Base-by-base conservation (phyloP, 148 eudicot genomes). In the Rhododendron simsii region DNA sequence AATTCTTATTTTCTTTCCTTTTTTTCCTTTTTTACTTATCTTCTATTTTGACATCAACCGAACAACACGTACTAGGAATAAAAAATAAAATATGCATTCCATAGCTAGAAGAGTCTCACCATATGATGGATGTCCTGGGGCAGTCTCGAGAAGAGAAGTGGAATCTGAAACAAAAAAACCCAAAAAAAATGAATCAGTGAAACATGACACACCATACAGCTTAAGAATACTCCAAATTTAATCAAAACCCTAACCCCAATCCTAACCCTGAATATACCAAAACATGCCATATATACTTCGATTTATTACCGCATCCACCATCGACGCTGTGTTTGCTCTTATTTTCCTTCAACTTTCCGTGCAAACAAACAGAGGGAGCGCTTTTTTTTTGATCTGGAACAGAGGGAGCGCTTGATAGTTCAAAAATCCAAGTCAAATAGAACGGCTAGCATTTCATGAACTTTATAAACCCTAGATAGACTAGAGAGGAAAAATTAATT, bases 71-170 rank as follows among this genome's bases (percentile, higher is more conserved):
- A 71, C 33, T 2, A 12, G 30, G 21, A 15, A 2, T 41, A 3
- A 28, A 28, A 41, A 15, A 0, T 55, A 3, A 28, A 41, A 75
- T 45, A 28, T 39, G 2, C 23, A 41, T 41, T 13, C 11, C 39
- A 45, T 63, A 71, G 26, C 21, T 2, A 78, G 50, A 61, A 21
- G 55, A 84, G 12, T 39, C 86, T 84, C 84, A 87, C 89, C 88
- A 87, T 87, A 16, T 51, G 51, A 48, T 48, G 86, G 88, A 78
- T 87, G 88, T 28, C 88, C 83, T 78, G 78, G 83, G 9, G 86
- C 88, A 23, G 86, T 87, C 86, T 83, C 78, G 83, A 83, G 86
- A 44, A 87, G 86, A 41, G 88, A 84, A 48, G 83, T 35, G 83
- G 84, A 65, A 87, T 86, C 86, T 87, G 86, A 63, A 78, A 48